Conservation (phyloP, 2,329 filamentous ascomycete genomes). For the Endothia cerciana region DNA sequence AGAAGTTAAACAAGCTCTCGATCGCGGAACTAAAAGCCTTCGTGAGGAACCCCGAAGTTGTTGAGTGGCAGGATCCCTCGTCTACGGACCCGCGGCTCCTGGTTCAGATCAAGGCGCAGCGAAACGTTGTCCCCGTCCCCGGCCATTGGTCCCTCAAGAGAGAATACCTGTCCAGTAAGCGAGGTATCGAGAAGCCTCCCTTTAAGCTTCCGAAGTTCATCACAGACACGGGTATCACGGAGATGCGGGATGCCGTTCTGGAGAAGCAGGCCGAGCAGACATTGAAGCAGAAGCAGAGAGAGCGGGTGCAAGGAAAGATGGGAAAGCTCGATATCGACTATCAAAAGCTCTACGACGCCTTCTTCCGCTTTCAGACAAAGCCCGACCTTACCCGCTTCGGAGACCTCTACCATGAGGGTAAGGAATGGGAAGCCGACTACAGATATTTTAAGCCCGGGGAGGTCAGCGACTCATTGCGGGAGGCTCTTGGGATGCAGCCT, state of each 20-base stretch:
- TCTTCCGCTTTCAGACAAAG: constrained; percentile 97
- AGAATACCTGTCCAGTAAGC: constrained; percentile 95
- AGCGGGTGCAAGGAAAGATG: constrained; percentile 93
- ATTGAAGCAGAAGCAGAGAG: constrained; percentile 93
- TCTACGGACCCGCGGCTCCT: constrained; percentile 86
- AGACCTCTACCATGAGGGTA: constrained; percentile 99
- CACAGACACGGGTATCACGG: constrained; percentile 92
- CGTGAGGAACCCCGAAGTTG: constrained; percentile 87
- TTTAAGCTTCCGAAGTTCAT: constrained; percentile 96
- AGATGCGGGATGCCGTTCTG: constrained; percentile 95
- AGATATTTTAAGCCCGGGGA: constrained; percentile 89
- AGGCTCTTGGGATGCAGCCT: constrained; percentile 90
- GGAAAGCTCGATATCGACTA: constrained; percentile 98
- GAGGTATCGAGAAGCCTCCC: constrained; percentile 92
- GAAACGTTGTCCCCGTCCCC: constrained; percentile 94
- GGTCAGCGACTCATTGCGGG: constrained; percentile 83
- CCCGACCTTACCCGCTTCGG: constrained; percentile 91
- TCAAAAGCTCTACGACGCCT: constrained; percentile 96
- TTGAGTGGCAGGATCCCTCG: constrained; percentile 96
- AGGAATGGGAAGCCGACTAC: constrained; percentile 95
- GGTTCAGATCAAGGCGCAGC: constrained; percentile 91
- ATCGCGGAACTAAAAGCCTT: constrained; percentile 94
- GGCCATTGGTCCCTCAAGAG: constrained; percentile 94
- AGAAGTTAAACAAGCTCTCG: constrained; percentile 87
- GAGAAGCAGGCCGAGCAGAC: constrained; percentile 94